phyloP scores from a whole-genome alignment of 306 rosid species.

The Pterocarpus macrocarpus region DNA sequence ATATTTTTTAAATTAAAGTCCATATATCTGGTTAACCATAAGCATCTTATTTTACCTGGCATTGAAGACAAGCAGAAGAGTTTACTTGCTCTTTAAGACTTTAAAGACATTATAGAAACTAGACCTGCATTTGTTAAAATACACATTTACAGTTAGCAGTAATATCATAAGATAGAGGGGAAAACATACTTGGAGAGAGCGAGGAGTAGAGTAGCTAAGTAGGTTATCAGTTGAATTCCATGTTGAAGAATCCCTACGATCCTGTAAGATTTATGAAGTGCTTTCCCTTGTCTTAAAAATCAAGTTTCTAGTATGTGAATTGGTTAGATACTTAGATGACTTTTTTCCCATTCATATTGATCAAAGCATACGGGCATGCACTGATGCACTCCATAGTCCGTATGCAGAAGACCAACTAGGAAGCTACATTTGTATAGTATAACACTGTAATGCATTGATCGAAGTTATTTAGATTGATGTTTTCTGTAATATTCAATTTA shows the following conservation, averaged over 20 bases:
- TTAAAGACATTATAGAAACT: neutral
- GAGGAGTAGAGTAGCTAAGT: too few relatives aligned
- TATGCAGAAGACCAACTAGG: constrained; percentile 27
- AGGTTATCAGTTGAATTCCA: too few relatives aligned
- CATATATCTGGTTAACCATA: neutral
- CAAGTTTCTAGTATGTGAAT: constrained; percentile 7
- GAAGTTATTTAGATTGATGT: constrained; percentile 9
- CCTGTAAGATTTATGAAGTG: too few relatives aligned
- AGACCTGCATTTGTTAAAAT: constrained; percentile 20
- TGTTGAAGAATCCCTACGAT: too few relatives aligned
- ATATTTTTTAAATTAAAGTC: neutral
- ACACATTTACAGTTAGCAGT: neutral
- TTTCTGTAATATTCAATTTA: constrained; percentile 10
- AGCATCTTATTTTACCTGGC: constrained; percentile 19
- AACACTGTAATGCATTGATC: neutral
- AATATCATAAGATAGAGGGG: too few relatives aligned
- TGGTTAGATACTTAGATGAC: neutral
- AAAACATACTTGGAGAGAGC: too few relatives aligned
- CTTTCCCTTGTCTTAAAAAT: too few relatives aligned
- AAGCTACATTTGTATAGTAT: neutral
- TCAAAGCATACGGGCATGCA: neutral
- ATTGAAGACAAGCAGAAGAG: too few relatives aligned
- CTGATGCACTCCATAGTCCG: neutral
- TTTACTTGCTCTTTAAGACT: too few relatives aligned
- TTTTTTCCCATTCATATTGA: neutral